Conservation (phyloP, 768 basidiomycete species). For the Tylopilus rubrobrunneus region DNA sequence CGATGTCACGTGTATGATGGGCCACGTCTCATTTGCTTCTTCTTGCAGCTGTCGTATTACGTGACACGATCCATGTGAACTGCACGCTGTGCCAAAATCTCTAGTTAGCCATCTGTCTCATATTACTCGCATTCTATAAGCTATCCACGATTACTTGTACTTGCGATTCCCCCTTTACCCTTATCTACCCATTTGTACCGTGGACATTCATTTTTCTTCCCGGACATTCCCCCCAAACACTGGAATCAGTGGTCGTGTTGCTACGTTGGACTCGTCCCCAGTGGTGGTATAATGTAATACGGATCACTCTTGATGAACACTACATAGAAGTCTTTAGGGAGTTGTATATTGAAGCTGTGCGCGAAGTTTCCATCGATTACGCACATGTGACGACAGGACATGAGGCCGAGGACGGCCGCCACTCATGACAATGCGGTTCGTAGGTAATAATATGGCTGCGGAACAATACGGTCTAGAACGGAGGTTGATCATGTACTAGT, state of each 20-base stretch:
- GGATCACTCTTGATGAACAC: constrained; percentile 16
- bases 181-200: background rate
- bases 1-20: constrained; percentile 2
- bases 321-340: too few species aligned
- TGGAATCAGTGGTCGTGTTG: constrained; percentile 8
- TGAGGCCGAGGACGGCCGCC: too few species aligned
- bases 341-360: too few species aligned
- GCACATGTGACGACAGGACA: too few species aligned
- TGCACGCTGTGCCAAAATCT: constrained; percentile 68
- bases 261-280: too few species aligned
- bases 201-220: constrained; percentile 10
- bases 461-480: too few species aligned
- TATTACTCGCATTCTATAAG: constrained; percentile 27
- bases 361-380: too few species aligned
- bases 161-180: constrained; percentile 1
- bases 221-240: constrained; percentile 7
- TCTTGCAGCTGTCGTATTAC: constrained; percentile 56
- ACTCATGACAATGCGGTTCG: too few species aligned
- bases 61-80: constrained; percentile 51
- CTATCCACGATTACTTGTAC: constrained; percentile 30
- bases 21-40: constrained; percentile 2
- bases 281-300: constrained; percentile 22
- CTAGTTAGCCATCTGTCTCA: constrained; percentile 41
- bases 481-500: too few species aligned
- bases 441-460: too few species aligned